Base-by-base conservation (phyloP, 805 yeast genomes). In the Saturnispora saitoi region DNA sequence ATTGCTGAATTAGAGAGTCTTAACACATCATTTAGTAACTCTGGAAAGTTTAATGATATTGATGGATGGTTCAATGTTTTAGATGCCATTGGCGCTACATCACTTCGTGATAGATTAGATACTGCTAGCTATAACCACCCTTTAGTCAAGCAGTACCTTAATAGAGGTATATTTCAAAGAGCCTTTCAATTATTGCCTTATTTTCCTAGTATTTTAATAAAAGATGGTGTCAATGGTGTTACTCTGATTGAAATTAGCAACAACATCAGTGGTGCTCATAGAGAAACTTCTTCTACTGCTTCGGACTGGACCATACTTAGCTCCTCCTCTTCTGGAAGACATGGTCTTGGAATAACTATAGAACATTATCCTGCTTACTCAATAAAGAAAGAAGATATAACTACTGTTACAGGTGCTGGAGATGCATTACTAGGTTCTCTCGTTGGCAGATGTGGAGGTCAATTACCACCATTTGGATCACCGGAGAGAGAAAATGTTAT, bases 361-460 rank as follows among this genome's bases (percentile, higher is more conserved):
- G 86, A 85, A 56, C 82, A 84, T 59, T 83, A 73, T 60, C 73
- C 76, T 0, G 59, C 59, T 4, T 22, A 42, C 4, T 32, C 29
- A 1, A 65, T 74, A 3, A 63, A 67, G 1, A 65, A 63, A 38
- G 59, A 68, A 3, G 58, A 62, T 0, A 71, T 83, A 11, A 65
- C 64, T 28, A 86, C 81, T 55, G 95, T 85, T 30, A 86, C 91
- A 9, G 96, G 96, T 2, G 95, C 95, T 0, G 96, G 96, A 10
- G 96, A 88, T 63, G 73, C 93, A 0, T 70, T 88, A 39, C 73
- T 80, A 28, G 96, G 96, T 0, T 77, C 73, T 26, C 53, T 88
- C 20, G 61, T 78, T 11, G 67, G 81, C 5, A 2, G 70, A 70
- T 49, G 51, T 74, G 44, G 63, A 68, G 45, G 10, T 10, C 30